Evolutionary conservation across 1,284 basidiomycete species (phyloP).

Genomic region (Hortiboletus rubellus): DNA sequence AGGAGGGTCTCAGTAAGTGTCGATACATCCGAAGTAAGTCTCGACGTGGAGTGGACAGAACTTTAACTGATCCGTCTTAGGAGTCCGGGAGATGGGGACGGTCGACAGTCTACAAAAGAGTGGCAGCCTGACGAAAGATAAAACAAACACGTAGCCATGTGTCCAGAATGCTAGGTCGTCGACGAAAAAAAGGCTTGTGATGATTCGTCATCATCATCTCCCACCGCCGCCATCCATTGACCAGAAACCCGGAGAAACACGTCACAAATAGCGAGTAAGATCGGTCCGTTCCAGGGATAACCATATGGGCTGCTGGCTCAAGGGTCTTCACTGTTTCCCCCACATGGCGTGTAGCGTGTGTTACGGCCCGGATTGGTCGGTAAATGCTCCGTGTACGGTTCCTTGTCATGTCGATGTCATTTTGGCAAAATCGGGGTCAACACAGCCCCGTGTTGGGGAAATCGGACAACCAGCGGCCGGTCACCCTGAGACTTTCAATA

Average conservation of each 20-base stretch:
- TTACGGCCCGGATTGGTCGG: slow-evolving; percentile 1
- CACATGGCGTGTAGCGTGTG: no score
- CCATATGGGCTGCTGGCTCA: background rate
- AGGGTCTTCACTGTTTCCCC: no score
- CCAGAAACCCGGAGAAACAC: background rate
- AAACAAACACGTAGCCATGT: background rate
- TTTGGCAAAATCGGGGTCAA: background rate
- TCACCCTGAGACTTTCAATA: background rate
- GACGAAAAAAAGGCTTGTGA: background rate
- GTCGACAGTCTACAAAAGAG: background rate
- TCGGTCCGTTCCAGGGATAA: background rate
- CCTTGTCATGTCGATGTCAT: background rate
- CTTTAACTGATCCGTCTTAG: no score
- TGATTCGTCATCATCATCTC: background rate
- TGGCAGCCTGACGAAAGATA: background rate
- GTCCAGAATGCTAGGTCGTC: background rate
- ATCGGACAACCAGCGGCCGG: background rate
- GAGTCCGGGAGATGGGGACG: background rate
- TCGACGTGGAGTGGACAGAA: no score
- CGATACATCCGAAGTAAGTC: no score
- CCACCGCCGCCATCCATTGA: background rate
- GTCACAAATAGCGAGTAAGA: background rate
- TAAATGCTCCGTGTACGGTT: background rate
- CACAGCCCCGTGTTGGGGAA: background rate
- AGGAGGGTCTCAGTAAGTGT: no score